Conservation (phyloP, 2,329 filamentous ascomycete species). For the Fusarium napiforme region DNA sequence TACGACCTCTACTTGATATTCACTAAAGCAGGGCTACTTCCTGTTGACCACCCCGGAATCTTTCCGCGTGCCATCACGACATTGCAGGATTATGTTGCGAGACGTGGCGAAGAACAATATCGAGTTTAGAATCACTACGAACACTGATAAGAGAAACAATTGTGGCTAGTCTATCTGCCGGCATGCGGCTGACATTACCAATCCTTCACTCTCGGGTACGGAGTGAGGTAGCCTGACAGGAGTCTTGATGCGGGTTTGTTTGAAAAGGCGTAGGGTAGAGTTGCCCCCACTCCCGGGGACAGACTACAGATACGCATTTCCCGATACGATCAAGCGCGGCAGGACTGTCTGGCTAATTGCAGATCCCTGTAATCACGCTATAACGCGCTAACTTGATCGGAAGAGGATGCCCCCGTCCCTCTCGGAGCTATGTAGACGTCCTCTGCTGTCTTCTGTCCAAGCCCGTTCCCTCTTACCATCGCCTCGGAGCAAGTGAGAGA, state of each 20-base stretch:
- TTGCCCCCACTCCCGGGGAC: background rate
- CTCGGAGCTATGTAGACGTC: background rate
- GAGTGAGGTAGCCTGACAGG: background rate
- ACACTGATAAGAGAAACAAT: background rate
- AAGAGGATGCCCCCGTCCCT: background rate
- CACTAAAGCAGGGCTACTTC: background rate
- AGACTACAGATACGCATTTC: background rate
- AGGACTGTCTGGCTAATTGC: background rate
- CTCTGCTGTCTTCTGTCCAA: background rate
- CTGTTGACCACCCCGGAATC: rapidly evolving
- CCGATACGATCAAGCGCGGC: background rate
- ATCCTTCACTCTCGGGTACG: background rate
- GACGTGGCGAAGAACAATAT: background rate
- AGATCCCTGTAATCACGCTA: background rate
- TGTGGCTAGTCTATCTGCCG: background rate
- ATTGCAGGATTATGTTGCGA: background rate
- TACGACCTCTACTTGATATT: background rate
- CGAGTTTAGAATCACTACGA: background rate
- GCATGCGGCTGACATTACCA: background rate
- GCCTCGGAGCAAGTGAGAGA: background rate
- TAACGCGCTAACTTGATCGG: background rate
- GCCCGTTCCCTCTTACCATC: background rate
- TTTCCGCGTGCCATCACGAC: background rate
- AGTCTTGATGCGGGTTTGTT: background rate
- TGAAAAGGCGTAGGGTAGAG: background rate